phyloP scores from a whole-genome alignment of 148 eudicot genomes.

The Arctostaphylos glauca region DNA sequence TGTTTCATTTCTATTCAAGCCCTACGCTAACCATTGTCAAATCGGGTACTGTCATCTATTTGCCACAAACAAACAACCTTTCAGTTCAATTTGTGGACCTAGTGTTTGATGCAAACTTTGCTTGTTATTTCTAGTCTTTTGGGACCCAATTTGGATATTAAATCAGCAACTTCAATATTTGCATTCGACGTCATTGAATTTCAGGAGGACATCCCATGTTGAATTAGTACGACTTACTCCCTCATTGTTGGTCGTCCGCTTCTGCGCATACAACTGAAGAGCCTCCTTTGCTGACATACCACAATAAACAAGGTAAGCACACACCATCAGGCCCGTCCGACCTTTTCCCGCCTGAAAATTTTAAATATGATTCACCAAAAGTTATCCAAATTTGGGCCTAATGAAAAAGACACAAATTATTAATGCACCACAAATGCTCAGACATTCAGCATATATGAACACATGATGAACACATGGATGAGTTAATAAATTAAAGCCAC shows the following conservation, averaged over 20 bases:
- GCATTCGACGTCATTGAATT: neutral
- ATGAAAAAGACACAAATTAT: neutral
- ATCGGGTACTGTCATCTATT: neutral
- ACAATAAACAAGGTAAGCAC: slow-evolving; percentile 45
- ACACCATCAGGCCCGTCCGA: slow-evolving; percentile 64
- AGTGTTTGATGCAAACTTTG: neutral
- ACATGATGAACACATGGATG: neutral
- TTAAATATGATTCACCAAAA: neutral
- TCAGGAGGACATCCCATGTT: neutral
- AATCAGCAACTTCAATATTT: slow-evolving; percentile 1
- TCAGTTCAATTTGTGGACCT: neutral
- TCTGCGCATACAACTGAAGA: slow-evolving; percentile 53
- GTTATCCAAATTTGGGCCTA: neutral
- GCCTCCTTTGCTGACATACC: slow-evolving; percentile 63
- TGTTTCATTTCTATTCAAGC: neutral
- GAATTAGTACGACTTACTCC: slow-evolving; percentile 40
- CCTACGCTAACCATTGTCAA: neutral
- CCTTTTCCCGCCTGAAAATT: slow-evolving; percentile 65
- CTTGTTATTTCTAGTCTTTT: neutral
- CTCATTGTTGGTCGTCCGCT: slow-evolving; percentile 53
- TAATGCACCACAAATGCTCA: neutral
- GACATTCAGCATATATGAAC: neutral
- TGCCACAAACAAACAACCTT: neutral
- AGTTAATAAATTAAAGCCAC: neutral
- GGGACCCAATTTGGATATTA: neutral